These are phyloP conservation scores for Pseudocercospora cruenta DNA, from an alignment of 2,329 filamentous ascomycete species.

Conservation along the genomic window DNA sequence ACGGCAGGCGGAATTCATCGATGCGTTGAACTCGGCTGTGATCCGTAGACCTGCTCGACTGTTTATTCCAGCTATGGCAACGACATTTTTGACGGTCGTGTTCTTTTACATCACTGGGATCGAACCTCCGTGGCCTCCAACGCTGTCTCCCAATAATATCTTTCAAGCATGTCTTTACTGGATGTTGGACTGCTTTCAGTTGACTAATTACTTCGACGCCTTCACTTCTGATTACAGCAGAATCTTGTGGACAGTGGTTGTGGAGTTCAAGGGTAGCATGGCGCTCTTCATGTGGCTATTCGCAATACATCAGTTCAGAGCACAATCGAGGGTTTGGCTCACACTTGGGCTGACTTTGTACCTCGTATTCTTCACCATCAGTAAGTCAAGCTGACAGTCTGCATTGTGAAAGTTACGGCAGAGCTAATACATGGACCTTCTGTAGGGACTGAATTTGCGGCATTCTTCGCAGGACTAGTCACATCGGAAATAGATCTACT, in stretches of 20 bases:
- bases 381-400: conserved; percentile 8
- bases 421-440: not conserved
- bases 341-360: conserved; percentile 25
- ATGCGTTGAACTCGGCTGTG: conserved; percentile 51
- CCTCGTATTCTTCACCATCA: conserved; percentile 15
- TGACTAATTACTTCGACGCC: conserved; percentile 22
- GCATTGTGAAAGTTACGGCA: not conserved
- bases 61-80: conserved; percentile 55
- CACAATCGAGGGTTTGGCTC: conserved; percentile 17
- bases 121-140: conserved; percentile 23
- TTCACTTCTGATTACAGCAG: conserved; percentile 26
- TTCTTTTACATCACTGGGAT: conserved; percentile 54
- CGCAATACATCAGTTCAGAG: conserved; percentile 46
- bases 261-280: conserved; percentile 67
- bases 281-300: conserved; percentile 61
- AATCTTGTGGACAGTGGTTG: conserved; percentile 61
- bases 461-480: conserved; percentile 65
- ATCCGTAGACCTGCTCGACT: conserved; percentile 55
- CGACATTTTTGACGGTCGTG: conserved; percentile 57
- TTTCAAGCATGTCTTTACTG: conserved; percentile 54
- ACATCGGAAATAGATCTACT: conserved; percentile 64
- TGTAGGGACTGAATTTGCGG: conserved; percentile 59
- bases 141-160: conserved; percentile 43
- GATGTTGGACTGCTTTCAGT: conserved; percentile 61
- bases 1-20: conserved; percentile 43